Evolutionary conservation across 768 basidiomycete genomes (phyloP).

Genomic region (Kwoniella mangroviensis): DNA sequence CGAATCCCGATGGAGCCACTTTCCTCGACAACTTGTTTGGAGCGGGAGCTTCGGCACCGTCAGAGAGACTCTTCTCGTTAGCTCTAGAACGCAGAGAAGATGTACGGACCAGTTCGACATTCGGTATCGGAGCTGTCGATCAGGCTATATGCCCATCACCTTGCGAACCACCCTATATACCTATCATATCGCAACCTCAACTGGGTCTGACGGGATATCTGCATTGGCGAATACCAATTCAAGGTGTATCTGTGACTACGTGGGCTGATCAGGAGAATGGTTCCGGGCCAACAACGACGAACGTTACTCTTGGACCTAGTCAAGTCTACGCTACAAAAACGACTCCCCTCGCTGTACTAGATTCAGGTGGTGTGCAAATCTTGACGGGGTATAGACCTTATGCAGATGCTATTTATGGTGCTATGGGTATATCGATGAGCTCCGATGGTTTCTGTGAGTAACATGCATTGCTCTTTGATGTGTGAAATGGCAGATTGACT

Average conservation of each 20-base stretch:
- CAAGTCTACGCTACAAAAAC: constrained; percentile 31
- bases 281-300: constrained; percentile 17
- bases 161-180: constrained; percentile 46
- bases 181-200: constrained; percentile 51
- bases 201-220: constrained; percentile 47
- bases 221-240: constrained; percentile 52
- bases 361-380: constrained; percentile 55
- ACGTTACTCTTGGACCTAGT: constrained; percentile 41
- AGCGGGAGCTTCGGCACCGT: constrained; percentile 45
- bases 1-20: constrained; percentile 54
- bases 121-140: constrained; percentile 49
- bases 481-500: not conserved
- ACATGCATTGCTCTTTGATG: not conserved
- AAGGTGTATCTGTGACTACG: constrained; percentile 40
- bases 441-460: constrained; percentile 54
- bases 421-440: constrained; percentile 43
- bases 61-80: constrained; percentile 50
- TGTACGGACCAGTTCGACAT: constrained; percentile 45
- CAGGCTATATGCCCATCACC: constrained; percentile 44
- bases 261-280: constrained; percentile 41
- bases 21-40: constrained; percentile 57
- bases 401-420: constrained; percentile 49
- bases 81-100: constrained; percentile 53
- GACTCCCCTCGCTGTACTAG: constrained; percentile 52
- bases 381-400: constrained; percentile 45